phyloP scores from a whole-genome alignment of 2,329 filamentous ascomycete genomes.

The Diaporthe sp. region DNA sequence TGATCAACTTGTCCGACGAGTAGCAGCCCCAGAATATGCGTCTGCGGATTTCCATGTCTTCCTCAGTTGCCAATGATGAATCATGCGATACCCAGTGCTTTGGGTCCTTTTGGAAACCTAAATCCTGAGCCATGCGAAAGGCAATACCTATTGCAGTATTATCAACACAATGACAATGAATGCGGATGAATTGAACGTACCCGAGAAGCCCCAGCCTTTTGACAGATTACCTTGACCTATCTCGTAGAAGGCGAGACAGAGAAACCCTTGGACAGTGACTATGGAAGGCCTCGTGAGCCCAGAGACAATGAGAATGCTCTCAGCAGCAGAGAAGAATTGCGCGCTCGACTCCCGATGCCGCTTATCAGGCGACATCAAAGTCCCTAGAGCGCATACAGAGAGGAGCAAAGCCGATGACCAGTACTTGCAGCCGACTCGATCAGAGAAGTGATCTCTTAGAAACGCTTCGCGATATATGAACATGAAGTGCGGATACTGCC shows the following conservation, averaged over 20 bases:
- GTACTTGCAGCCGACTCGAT: constrained; percentile 44
- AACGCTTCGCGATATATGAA: constrained; percentile 50
- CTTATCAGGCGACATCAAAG: constrained; percentile 41
- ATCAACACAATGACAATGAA: constrained; percentile 45
- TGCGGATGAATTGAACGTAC: constrained; percentile 40
- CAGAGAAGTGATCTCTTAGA: constrained; percentile 45
- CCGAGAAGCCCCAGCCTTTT: constrained; percentile 48
- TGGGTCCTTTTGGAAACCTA: constrained; percentile 48
- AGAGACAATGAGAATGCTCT: constrained; percentile 46
- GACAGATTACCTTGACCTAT: constrained; percentile 47
- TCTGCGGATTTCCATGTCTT: constrained; percentile 47
- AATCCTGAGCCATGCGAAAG: constrained; percentile 49
- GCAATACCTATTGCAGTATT: constrained; percentile 46
- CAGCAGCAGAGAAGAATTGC: constrained; percentile 44
- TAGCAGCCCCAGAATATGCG: constrained; percentile 51
- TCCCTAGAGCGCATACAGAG: constrained; percentile 46
- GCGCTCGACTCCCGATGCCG: constrained; percentile 38
- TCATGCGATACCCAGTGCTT: constrained; percentile 44
- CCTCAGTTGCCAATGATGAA: constrained; percentile 40
- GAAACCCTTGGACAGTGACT: constrained; percentile 45
- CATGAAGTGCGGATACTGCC: constrained; percentile 51
- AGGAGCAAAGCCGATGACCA: constrained; percentile 47
- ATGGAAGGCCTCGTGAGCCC: constrained; percentile 45
- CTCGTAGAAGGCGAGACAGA: constrained; percentile 49
- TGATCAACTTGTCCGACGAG: constrained; percentile 46